These are phyloP conservation scores for Cutaneotrichosporon daszewskae DNA, from an alignment of 1,284 basidiomycete genomes.

Conservation along the genomic window DNA sequence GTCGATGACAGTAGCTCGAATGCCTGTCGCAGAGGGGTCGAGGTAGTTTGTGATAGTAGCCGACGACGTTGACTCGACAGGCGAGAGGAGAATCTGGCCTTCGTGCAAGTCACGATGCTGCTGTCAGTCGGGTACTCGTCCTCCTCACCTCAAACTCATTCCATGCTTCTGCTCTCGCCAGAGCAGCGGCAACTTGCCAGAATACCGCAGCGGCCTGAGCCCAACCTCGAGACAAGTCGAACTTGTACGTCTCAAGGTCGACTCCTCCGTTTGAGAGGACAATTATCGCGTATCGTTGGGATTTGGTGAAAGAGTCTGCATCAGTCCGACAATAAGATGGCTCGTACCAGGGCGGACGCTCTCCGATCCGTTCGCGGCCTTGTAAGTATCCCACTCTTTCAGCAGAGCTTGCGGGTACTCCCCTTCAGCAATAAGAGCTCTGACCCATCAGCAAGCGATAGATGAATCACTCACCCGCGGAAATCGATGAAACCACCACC, in stretches of 20 bases:
- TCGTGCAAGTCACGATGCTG: conserved; percentile 96
- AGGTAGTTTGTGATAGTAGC: conserved; percentile 21
- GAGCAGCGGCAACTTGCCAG: conserved; percentile 75
- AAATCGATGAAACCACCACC: conserved; percentile 72
- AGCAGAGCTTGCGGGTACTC: conserved; percentile 72
- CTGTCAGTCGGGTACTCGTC: background rate
- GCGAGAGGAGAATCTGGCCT: conserved; percentile 86
- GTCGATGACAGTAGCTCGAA: conserved; percentile 83
- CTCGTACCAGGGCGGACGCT: conserved; percentile 79
- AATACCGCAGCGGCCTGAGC: conserved; percentile 78
- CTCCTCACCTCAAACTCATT: conserved; percentile 74
- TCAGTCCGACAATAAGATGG: no score
- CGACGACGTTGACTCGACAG: conserved; percentile 25
- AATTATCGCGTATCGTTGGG: conserved; percentile 81
- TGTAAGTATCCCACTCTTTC: conserved; percentile 79
- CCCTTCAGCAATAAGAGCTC: conserved; percentile 76
- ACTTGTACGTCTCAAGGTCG: conserved; percentile 77
- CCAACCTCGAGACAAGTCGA: conserved; percentile 62
- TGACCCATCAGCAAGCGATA: conserved; percentile 16
- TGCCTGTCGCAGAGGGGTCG: conserved; percentile 51
- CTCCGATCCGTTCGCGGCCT: conserved; percentile 65
- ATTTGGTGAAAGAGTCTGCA: conserved; percentile 63
- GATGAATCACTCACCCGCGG: conserved; percentile 51
- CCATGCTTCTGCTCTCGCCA: conserved; percentile 70
- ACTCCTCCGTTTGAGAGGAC: conserved; percentile 81